A percentile compares a stretch with the other conserved stretches of the same genome.
Conservation (phyloP, 495 filamentous ascomycete species). For the Xylaria sp. region DNA sequence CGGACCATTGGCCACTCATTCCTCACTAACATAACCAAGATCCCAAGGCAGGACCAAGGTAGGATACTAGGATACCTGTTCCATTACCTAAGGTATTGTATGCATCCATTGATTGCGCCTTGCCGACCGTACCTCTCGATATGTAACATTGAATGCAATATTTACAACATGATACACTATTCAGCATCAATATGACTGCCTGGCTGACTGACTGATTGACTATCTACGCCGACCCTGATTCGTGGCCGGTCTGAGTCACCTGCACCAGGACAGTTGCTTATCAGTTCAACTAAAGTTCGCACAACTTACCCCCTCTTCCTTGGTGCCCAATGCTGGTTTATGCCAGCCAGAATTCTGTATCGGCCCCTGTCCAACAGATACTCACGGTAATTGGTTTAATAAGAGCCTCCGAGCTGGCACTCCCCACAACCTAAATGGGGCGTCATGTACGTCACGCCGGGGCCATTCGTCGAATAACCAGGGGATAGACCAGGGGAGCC, state of each 20-base stretch:
- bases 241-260: conserved; percentile 21
- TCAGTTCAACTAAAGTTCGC: not conserved
- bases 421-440: conserved; percentile 16
- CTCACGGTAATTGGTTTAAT: conserved; percentile 6
- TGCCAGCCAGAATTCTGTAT: conserved; percentile 9
- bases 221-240: conserved; percentile 3
- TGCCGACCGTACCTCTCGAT: not conserved
- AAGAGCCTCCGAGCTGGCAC: conserved; percentile 7
- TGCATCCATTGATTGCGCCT: no score
- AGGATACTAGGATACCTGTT: no score
- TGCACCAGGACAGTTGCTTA: conserved; percentile 4
- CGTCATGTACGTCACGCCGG: conserved; percentile 24
- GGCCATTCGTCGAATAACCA: conserved; percentile 11
- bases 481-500: not conserved
- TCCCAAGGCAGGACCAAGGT: no score
- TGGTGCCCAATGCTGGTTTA: conserved; percentile 27
- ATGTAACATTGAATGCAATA: not conserved
- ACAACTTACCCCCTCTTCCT: conserved; percentile 19
- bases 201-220: no score
- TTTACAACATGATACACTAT: not conserved
- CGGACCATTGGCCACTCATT: not conserved
- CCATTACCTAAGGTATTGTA: no score
- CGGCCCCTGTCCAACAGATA: conserved; percentile 1
- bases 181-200: not conserved
- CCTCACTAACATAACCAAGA: no score